Conservation (phyloP, 2,329 filamentous ascomycete species). For the Madurella mycetomatis region DNA sequence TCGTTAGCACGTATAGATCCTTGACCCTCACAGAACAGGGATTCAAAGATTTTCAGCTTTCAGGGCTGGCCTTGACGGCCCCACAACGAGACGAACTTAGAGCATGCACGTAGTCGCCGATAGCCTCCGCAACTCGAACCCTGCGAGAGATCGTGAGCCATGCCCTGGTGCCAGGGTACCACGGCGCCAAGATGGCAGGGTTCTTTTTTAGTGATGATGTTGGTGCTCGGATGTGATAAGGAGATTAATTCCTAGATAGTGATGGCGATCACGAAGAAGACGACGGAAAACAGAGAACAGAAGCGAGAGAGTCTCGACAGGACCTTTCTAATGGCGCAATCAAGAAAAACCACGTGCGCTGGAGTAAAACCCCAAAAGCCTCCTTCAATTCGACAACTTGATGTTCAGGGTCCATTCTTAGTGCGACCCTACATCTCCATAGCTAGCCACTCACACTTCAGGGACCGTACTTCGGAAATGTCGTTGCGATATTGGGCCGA, state of each 20-base stretch:
- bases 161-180: neutral
- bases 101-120: slow-evolving; percentile 20
- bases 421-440: slow-evolving; percentile 5
- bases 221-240: slow-evolving; percentile 6
- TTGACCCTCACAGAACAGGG: neutral
- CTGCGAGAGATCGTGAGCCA: slow-evolving; percentile 3
- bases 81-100: neutral
- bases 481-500: neutral
- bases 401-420: neutral
- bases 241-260: slow-evolving; percentile 7
- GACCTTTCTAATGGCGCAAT: slow-evolving; percentile 10
- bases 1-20: neutral
- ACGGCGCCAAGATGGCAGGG: too few species aligned
- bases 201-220: neutral
- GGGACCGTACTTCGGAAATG: neutral
- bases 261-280: neutral
- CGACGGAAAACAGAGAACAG: slow-evolving; percentile 2
- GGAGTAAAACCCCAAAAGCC: neutral
- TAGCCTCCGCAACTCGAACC: slow-evolving; percentile 14
- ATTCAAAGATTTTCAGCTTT: neutral
- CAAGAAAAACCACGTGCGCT: slow-evolving; percentile 4
- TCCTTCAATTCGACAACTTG: neutral
- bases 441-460: slow-evolving; percentile 12
- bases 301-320: slow-evolving; percentile 3
- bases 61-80: neutral